A percentile compares a stretch with the other conserved stretches of the same genome.
These are phyloP conservation scores for Pseudozyma flocculosa DNA, from an alignment of 1,284 basidiomycete species.

Conservation along the genomic window DNA sequence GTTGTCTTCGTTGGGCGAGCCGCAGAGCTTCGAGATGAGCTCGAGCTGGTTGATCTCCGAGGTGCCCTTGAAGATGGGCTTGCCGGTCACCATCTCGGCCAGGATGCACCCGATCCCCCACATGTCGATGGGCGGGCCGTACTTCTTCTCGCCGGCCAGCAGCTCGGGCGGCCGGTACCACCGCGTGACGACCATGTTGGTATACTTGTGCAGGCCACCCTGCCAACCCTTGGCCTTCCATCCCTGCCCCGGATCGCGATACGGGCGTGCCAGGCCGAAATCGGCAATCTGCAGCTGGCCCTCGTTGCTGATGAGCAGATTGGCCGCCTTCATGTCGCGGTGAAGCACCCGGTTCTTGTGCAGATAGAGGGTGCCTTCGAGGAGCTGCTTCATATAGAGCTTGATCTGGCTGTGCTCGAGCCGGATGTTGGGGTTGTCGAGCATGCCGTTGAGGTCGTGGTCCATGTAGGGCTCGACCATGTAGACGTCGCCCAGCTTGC, in stretches of 20 bases:
- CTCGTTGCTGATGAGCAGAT: conserved; percentile 83
- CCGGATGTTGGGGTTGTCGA: conserved; percentile 63
- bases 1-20: conserved; percentile 72
- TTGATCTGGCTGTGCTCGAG: conserved; percentile 69
- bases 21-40: conserved; percentile 85
- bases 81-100: conserved; percentile 88
- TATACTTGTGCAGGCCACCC: conserved; percentile 66
- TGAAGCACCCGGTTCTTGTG: conserved; percentile 96
- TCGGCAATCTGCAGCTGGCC: conserved; percentile 70
- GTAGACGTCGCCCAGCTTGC: conserved; percentile 68
- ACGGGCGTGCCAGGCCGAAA: conserved; percentile 83
- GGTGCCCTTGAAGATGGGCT: conserved; percentile 83
- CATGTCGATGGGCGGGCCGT: conserved; percentile 91
- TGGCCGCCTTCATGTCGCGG: conserved; percentile 98
- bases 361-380: conserved; percentile 93
- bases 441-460: conserved; percentile 90
- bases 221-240: conserved; percentile 46
- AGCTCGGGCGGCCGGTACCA: conserved; percentile 98
- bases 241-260: conserved; percentile 49
- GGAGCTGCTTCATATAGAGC: conserved; percentile 89
- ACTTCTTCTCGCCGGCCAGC: conserved; percentile 79
- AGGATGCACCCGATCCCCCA: conserved; percentile 99
- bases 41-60: conserved; percentile 88
- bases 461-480: conserved; percentile 99
- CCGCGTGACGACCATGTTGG: conserved; percentile 96